A percentile compares a stretch with the other conserved stretches of the same genome.
Evolutionary conservation across 306 rosid genomes (phyloP).

Genomic region (Cercis canadensis): DNA sequence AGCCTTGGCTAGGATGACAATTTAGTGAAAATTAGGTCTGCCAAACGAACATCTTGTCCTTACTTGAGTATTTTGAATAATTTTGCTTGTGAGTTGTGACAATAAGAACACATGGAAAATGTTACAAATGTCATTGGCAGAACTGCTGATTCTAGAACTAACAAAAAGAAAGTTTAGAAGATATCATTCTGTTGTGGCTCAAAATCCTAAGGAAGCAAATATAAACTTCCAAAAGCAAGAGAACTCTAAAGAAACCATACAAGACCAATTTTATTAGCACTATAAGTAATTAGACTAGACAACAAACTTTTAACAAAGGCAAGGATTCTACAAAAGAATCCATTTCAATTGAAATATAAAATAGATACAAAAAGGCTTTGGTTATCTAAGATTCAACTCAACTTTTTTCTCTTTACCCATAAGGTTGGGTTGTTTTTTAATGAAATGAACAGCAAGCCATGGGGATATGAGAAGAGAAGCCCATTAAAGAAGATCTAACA

Average conservation of each 20-base stretch:
- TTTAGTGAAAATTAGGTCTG: no score
- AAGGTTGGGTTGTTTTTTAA: neutral
- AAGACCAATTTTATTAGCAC: neutral
- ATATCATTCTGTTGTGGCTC: neutral
- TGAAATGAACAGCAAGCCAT: conserved; percentile 15
- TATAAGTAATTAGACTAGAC: neutral
- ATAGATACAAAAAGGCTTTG: no score
- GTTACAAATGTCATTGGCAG: neutral
- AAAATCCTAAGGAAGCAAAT: neutral
- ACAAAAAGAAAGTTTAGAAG: neutral
- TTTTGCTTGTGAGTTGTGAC: no score
- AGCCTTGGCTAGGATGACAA: no score
- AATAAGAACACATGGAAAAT: neutral
- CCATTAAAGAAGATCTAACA: conserved; percentile 22
- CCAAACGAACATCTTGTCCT: no score
- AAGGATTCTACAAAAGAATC: neutral
- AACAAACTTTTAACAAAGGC: neutral
- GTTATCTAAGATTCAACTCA: no score
- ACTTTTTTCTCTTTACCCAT: neutral
- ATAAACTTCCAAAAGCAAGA: neutral
- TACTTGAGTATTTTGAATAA: no score
- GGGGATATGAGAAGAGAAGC: neutral
- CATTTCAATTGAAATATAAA: neutral
- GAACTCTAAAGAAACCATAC: neutral
- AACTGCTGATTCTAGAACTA: neutral